phyloP scores from a whole-genome alignment of 768 basidiomycete genomes.

The Postia placenta region DNA sequence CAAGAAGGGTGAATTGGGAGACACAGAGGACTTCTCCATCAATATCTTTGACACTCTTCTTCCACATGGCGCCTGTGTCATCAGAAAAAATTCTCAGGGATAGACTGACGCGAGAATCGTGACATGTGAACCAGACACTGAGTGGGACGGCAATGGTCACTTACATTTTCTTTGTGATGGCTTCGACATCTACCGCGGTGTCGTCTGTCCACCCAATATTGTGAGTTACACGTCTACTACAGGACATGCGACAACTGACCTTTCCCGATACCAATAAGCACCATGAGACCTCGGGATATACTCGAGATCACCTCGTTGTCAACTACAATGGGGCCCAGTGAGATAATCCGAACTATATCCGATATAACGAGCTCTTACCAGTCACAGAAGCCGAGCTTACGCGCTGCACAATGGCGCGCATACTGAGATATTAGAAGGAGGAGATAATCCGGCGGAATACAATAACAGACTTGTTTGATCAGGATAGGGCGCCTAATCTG shows the following conservation, averaged over 20 bases:
- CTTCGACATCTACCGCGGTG: conserved; percentile 62
- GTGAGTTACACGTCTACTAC: no score
- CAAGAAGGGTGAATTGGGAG: conserved; percentile 89
- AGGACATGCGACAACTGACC: conserved; percentile 34
- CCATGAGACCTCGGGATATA: conserved; percentile 83
- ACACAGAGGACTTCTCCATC: conserved; percentile 90
- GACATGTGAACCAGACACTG: neutral
- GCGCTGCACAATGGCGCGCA: conserved; percentile 85
- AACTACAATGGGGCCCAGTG: conserved; percentile 41
- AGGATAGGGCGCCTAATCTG: no score
- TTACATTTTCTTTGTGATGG: conserved; percentile 80
- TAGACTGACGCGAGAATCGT: no score
- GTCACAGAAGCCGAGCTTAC: conserved; percentile 82
- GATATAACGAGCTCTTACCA: conserved; percentile 35
- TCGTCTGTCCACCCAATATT: conserved; percentile 69
- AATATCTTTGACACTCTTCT: conserved; percentile 79
- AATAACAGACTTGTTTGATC: no score
- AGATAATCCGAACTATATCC: neutral
- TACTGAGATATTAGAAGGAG: conserved; percentile 24
- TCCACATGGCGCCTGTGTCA: conserved; percentile 70
- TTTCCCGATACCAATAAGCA: conserved; percentile 83
- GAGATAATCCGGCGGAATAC: no score
- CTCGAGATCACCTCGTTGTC: conserved; percentile 73
- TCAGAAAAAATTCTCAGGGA: conserved; percentile 70
- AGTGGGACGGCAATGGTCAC: conserved; percentile 22